Evolutionary conservation across 768 basidiomycete species (phyloP).

Genomic region (Lactarius sanguifluus): DNA sequence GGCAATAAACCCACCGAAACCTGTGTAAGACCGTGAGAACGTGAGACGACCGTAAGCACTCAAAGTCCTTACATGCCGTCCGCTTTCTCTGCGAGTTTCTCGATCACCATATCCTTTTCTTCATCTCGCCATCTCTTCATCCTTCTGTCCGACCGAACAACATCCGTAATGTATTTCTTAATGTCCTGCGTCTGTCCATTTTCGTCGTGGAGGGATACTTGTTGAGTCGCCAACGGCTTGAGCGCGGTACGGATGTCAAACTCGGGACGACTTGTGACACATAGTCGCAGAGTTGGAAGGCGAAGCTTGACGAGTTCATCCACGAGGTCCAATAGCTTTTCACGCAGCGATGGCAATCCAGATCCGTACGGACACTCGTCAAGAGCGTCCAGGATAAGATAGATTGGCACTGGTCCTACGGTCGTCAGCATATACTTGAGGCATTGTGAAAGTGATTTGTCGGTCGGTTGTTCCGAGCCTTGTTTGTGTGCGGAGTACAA

Average conservation of each 20-base stretch:
- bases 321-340: neutral
- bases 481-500: neutral
- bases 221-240: neutral
- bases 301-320: neutral
- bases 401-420: neutral
- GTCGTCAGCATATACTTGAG: neutral
- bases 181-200: neutral
- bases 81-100: neutral
- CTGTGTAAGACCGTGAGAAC: neutral
- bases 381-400: neutral
- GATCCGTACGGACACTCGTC: conserved; percentile 1
- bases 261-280: neutral
- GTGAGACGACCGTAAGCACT: neutral
- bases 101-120: neutral
- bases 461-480: neutral
- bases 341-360: conserved; percentile 1
- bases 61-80: neutral
- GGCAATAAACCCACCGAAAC: neutral
- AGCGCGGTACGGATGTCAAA: neutral
- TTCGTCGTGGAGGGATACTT: neutral
- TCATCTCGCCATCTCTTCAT: neutral
- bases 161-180: neutral
- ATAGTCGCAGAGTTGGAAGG: neutral
- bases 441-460: neutral
- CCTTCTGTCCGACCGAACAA: neutral